phyloP scores from a whole-genome alignment of 768 basidiomycete species.

The Leccinum aurantiacum region DNA sequence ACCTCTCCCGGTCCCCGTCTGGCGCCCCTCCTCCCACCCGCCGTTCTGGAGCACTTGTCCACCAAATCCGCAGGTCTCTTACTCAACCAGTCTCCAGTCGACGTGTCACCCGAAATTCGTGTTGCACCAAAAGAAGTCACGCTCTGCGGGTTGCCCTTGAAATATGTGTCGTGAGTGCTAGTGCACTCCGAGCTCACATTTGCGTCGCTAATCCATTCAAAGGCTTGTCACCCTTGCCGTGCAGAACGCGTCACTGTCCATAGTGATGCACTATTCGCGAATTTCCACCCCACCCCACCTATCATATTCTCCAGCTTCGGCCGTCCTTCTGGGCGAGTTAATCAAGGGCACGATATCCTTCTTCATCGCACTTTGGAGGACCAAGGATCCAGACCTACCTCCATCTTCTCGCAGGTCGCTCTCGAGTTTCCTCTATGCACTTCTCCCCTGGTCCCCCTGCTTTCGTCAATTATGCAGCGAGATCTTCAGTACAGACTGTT shows the following conservation, averaged over 20 bases:
- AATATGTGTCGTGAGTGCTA: slow-evolving; percentile 51
- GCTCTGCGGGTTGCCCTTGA: slow-evolving; percentile 70
- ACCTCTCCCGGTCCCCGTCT: slow-evolving; percentile 39
- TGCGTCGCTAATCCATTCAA: slow-evolving; percentile 9
- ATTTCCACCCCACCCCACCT: slow-evolving; percentile 75
- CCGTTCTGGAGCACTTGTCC: slow-evolving; percentile 41
- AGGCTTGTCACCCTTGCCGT: slow-evolving; percentile 85
- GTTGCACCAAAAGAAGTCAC: slow-evolving; percentile 40
- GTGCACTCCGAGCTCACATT: slow-evolving; percentile 27
- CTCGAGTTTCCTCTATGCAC: slow-evolving; percentile 34
- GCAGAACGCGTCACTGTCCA: slow-evolving; percentile 93
- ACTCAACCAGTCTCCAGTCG: slow-evolving; percentile 35
- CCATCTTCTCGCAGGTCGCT: slow-evolving; percentile 44
- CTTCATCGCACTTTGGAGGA: slow-evolving; percentile 68
- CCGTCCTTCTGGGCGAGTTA: slow-evolving; percentile 92
- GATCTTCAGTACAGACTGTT: slow-evolving; percentile 89
- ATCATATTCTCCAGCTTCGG: slow-evolving; percentile 90
- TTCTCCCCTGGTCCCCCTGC: slow-evolving; percentile 48
- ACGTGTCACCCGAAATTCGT: slow-evolving; percentile 33
- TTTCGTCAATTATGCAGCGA: slow-evolving; percentile 63
- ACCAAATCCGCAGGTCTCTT: slow-evolving; percentile 39
- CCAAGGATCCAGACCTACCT: slow-evolving; percentile 43
- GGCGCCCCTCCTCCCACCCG: slow-evolving; percentile 52
- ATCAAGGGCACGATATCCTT: slow-evolving; percentile 93
- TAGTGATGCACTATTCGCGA: slow-evolving; percentile 99